Base-by-base conservation (phyloP, 371 early-diverging fungal species). In the Conidiobolus incongruus region DNA sequence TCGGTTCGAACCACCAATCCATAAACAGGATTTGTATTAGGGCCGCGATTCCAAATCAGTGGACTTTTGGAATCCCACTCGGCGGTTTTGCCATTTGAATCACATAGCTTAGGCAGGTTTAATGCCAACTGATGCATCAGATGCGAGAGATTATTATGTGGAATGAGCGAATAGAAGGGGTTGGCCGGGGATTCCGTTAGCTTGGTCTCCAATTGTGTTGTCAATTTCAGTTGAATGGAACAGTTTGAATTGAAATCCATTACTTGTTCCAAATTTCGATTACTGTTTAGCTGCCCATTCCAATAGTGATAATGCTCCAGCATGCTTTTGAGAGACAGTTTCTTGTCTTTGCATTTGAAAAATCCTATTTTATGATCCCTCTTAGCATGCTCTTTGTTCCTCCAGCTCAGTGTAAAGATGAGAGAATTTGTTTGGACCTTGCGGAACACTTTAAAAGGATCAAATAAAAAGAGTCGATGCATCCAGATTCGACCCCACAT, bases 11-110 rank as follows among this genome's bases (percentile, higher is more conserved):
- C 70, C 0, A 75, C 68, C 0, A 75, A 53, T 0, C 70, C 70
- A 59, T 75, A 75, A 0, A 72, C 72, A 0, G 75, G 75, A 41
- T 70, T 64, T 10, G 72, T 75, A 43, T 72, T 72, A 5, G 75
- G 75, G 0, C 75, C 75, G 28, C 75, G 60, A 34, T 75, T 63
- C 68, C 72, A 75, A 1, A 62, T 39, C 7, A 72, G 48, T 0
- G 75, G 72, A 12, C 65, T 12, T 20, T 37, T 12, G 50, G 45
- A 22, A 16, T 33, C 30, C n/a, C 46, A 39, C 12, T 46, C 47
- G 24, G 50, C 16, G 28, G 49, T 49, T 24, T 55, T 51, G 13
- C 51, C 48, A 8, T 53, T 50, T 10, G 55, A 56, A 44, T 68
- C 66, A 42, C 72, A 72, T 3, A 72, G 44, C 0, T 67, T 59